Evolutionary conservation across 1,284 basidiomycete species (phyloP).

Genomic region (Violaceomyces palustris): DNA sequence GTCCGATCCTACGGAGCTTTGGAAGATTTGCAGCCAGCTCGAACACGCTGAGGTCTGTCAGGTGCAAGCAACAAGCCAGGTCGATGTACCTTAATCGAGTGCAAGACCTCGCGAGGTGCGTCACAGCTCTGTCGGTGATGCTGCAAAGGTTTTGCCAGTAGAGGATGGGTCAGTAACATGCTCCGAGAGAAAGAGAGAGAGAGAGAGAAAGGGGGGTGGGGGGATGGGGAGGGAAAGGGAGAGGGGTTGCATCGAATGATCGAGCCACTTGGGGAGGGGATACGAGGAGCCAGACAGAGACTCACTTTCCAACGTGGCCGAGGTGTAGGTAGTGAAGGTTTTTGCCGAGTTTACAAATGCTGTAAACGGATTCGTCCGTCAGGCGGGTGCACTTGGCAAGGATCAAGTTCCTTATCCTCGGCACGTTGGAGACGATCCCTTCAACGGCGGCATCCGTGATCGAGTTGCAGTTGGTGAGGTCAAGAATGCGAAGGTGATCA

Average conservation of each 20-base stretch:
- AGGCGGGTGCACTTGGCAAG: conserved; percentile 82
- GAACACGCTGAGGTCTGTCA: conserved; percentile 90
- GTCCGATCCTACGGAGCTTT: conserved; percentile 86
- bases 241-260: neutral
- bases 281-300: conserved; percentile 4
- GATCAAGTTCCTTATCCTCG: conserved; percentile 84
- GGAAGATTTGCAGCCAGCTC: conserved; percentile 78
- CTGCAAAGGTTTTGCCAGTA: conserved; percentile 51
- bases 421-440: conserved; percentile 79
- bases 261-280: neutral
- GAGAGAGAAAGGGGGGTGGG: neutral
- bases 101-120: conserved; percentile 76
- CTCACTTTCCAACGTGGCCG: conserved; percentile 71
- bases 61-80: conserved; percentile 84
- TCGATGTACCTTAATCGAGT: conserved; percentile 94
- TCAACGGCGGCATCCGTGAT: conserved; percentile 86
- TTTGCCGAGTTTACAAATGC: conserved; percentile 80
- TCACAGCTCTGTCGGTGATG: conserved; percentile 86
- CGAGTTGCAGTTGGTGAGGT: conserved; percentile 71
- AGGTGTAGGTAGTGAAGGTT: conserved; percentile 92
- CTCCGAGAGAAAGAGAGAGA: neutral
- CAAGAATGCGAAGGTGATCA: conserved; percentile 49
- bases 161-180: neutral
- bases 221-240: neutral
- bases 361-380: conserved; percentile 79